Percentiles rank a stretch among this genome's conserved stretches.
These are phyloP conservation scores for Hygrocybe punicea DNA, from an alignment of 768 basidiomycete genomes.

Conservation along the genomic window DNA sequence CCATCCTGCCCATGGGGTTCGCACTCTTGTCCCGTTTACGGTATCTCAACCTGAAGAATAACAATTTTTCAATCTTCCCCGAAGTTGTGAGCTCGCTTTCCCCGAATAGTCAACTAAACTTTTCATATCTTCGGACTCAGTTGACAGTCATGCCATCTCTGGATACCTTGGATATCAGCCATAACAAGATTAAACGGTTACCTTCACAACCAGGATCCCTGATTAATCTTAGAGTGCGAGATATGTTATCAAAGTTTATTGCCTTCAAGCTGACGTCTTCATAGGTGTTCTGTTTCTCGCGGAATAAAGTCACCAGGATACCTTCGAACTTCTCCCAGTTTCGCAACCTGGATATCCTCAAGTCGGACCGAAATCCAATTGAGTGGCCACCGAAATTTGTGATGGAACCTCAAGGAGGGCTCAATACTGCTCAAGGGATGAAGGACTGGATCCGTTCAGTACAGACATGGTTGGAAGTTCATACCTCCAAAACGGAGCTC, in stretches of 20 bases:
- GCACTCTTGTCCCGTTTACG: slow-evolving; percentile 67
- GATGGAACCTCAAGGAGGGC: slow-evolving; percentile 42
- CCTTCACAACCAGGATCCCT: slow-evolving; percentile 80
- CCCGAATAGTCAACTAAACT: neutral
- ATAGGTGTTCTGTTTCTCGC: slow-evolving; percentile 82
- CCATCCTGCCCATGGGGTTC: slow-evolving; percentile 73
- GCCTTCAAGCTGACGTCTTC: neutral
- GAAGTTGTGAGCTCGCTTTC: slow-evolving; percentile 62
- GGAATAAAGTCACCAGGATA: slow-evolving; percentile 77
- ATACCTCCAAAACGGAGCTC: slow-evolving; percentile 37
- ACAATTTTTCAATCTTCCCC: slow-evolving; percentile 79
- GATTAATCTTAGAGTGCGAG: slow-evolving; percentile 63
- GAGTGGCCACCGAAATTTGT: slow-evolving; percentile 82
- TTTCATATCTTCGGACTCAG: slow-evolving; percentile 37
- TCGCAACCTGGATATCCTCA: slow-evolving; percentile 68
- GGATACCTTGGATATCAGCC: slow-evolving; percentile 92
- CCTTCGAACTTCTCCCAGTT: slow-evolving; percentile 79
- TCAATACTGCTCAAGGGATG: slow-evolving; percentile 50
- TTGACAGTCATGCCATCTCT: slow-evolving; percentile 80
- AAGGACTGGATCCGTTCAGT: slow-evolving; percentile 69
- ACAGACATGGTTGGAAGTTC: slow-evolving; percentile 71
- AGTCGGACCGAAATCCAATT: slow-evolving; percentile 87
- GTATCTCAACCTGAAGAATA: slow-evolving; percentile 85
- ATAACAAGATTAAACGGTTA: slow-evolving; percentile 81
- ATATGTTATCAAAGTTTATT: neutral